phyloP scores from a whole-genome alignment of 371 early-diverging fungal genomes.

The Saksenaea vasiformis region DNA sequence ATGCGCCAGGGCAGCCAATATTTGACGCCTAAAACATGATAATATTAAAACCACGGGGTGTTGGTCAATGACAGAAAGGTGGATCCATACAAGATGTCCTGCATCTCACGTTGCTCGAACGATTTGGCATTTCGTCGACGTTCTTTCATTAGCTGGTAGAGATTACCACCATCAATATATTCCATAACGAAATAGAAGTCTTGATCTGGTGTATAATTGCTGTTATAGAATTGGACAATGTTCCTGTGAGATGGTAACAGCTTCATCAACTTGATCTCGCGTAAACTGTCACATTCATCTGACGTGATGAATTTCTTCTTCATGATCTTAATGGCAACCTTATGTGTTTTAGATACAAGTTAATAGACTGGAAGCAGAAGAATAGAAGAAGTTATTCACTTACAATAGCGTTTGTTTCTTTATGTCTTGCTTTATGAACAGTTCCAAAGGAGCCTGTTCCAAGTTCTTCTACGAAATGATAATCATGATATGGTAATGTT shows the following conservation, averaged over 20 bases:
- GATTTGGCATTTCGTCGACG: constrained; percentile 49
- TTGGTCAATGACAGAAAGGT: background rate
- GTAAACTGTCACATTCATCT: constrained; percentile 73
- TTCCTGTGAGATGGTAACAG: constrained; percentile 73
- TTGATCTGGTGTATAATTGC: constrained; percentile 72
- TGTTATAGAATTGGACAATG: constrained; percentile 81
- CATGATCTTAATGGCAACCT: constrained; percentile 96
- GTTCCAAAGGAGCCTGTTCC: constrained; percentile 94
- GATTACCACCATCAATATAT: constrained; percentile 86
- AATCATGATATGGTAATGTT: constrained; percentile 52
- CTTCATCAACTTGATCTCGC: constrained; percentile 74
- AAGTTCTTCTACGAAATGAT: constrained; percentile 72
- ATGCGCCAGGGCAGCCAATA: constrained; percentile 80
- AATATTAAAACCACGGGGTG: constrained; percentile 7
- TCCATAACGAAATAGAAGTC: constrained; percentile 92
- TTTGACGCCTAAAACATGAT: constrained; percentile 58
- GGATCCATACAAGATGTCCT: constrained; percentile 12
- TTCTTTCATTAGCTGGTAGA: constrained; percentile 83
- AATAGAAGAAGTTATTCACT: constrained; percentile 1
- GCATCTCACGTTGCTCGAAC: constrained; percentile 10
- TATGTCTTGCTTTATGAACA: constrained; percentile 77
- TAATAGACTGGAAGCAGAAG: background rate
- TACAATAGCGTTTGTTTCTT: constrained; percentile 72
- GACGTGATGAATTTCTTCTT: constrained; percentile 80
- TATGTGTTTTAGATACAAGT: background rate